Evolutionary conservation across 371 early-diverging fungal genomes (phyloP).

Genomic region (Rhizopus stolonifer): DNA sequence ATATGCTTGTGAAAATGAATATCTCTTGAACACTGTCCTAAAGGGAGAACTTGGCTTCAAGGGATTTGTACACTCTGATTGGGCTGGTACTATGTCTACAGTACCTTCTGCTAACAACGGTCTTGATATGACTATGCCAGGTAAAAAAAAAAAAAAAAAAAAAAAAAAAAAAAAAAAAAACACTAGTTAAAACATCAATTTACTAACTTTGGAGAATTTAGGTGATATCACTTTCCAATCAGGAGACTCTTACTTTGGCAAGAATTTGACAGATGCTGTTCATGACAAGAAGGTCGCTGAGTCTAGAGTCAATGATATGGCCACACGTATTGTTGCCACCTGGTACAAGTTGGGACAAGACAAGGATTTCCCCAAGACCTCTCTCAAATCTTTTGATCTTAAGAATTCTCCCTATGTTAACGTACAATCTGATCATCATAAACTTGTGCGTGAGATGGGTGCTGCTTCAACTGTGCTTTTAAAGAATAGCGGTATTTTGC

Average conservation of each 20-base stretch:
- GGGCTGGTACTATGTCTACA: conserved; percentile 34
- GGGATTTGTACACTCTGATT: conserved; percentile 44
- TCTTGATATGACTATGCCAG: not conserved
- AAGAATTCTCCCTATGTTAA: conserved; percentile 21
- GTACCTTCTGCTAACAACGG: conserved; percentile 36
- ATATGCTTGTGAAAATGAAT: conserved; percentile 54
- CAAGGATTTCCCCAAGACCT: conserved; percentile 36
- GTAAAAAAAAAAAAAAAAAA: no score
- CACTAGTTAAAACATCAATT: not conserved
- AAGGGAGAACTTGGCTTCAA: conserved; percentile 54
- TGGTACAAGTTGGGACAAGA: conserved; percentile 42
- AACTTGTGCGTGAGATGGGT: conserved; percentile 39
- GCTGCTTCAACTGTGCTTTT: conserved; percentile 52
- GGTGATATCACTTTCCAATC: conserved; percentile 9
- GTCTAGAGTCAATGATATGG: conserved; percentile 51
- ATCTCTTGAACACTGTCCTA: conserved; percentile 41
- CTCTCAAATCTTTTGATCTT: conserved; percentile 25
- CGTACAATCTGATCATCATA: conserved; percentile 39
- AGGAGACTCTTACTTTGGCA: conserved; percentile 34
- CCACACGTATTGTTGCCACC: conserved; percentile 51
- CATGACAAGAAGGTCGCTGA: conserved; percentile 24
- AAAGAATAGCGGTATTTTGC: conserved; percentile 38
- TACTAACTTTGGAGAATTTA: conserved; percentile 16
- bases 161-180: no score
- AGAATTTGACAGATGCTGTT: conserved; percentile 32